phyloP scores from a whole-genome alignment of 73 alveolate species.

The Stentor roeselii region DNA sequence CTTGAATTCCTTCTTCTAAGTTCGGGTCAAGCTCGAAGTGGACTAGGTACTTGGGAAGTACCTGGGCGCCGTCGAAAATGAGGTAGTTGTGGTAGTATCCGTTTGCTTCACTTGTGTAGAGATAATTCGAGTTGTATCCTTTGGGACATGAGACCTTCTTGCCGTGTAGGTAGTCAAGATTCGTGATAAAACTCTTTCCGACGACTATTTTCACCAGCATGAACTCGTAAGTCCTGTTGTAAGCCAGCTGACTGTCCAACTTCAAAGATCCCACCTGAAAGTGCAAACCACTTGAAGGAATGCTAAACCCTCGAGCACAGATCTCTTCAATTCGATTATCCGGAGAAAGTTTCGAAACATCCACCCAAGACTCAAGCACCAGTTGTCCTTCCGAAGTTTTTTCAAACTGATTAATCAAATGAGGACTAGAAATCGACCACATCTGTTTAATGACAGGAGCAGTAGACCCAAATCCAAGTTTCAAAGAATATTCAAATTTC shows the following conservation, averaged over 20 bases:
- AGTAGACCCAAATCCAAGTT: slow-evolving; percentile 35
- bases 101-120: slow-evolving; percentile 36
- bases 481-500: slow-evolving; percentile 31
- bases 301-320: slow-evolving; percentile 45
- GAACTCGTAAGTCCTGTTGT: slow-evolving; percentile 32
- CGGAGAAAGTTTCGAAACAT: slow-evolving; percentile 27
- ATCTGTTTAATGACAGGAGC: slow-evolving; percentile 36
- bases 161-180: slow-evolving; percentile 31
- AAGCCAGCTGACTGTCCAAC: slow-evolving; percentile 16
- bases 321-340: slow-evolving; percentile 40
- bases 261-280: slow-evolving; percentile 48
- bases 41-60: slow-evolving; percentile 38
- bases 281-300: slow-evolving; percentile 34
- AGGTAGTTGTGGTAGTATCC: slow-evolving; percentile 44
- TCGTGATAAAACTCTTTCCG: slow-evolving; percentile 49
- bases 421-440: slow-evolving; percentile 42
- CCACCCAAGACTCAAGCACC: slow-evolving; percentile 52
- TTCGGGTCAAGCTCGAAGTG: slow-evolving; percentile 47
- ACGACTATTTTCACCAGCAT: slow-evolving; percentile 40
- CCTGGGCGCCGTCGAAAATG: slow-evolving; percentile 39
- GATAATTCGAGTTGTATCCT: slow-evolving; percentile 49
- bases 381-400: slow-evolving; percentile 29
- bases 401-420: slow-evolving; percentile 30
- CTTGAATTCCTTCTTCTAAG: slow-evolving; percentile 32
- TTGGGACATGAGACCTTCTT: slow-evolving; percentile 30